Evolutionary conservation across 2,329 filamentous ascomycete species (phyloP).

Genomic region (Chaetomium olivaceum): DNA sequence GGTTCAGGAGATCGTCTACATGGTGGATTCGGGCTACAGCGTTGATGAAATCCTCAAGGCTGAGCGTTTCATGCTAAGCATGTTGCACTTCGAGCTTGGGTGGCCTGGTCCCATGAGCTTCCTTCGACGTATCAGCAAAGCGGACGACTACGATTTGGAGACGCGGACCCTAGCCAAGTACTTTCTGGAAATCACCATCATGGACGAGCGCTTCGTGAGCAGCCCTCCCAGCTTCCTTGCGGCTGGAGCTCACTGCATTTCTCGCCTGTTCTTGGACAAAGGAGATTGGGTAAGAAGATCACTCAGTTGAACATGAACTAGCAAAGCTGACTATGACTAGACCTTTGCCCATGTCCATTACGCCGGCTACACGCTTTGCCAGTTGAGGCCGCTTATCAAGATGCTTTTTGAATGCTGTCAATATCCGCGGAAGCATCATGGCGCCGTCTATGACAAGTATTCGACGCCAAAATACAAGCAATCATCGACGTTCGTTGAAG

Average conservation of each 20-base stretch:
- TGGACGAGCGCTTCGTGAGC: constrained; percentile 96
- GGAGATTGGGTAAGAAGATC: constrained; percentile 78
- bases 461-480: constrained; percentile 83
- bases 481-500: constrained; percentile 76
- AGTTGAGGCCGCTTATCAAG: constrained; percentile 74
- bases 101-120: constrained; percentile 99
- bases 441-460: constrained; percentile 90
- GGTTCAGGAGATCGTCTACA: constrained; percentile 92
- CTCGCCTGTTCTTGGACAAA: constrained; percentile 84
- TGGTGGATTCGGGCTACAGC: constrained; percentile 92
- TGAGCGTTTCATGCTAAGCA: constrained; percentile 96
- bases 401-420: constrained; percentile 88
- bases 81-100: constrained; percentile 92
- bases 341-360: constrained; percentile 84
- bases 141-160: constrained; percentile 95
- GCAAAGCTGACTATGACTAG: constrained; percentile 51
- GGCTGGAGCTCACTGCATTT: constrained; percentile 88
- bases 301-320: constrained; percentile 8
- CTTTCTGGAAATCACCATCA: constrained; percentile 92
- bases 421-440: constrained; percentile 76
- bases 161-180: constrained; percentile 96
- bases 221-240: constrained; percentile 87
- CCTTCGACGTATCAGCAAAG: constrained; percentile 93
- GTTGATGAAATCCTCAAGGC: constrained; percentile 94
- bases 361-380: constrained; percentile 86